A percentile compares a stretch with the other conserved stretches of the same genome.
Conservation (phyloP, 129 eudicot genomes). For the Oenanthe sinensis region DNA sequence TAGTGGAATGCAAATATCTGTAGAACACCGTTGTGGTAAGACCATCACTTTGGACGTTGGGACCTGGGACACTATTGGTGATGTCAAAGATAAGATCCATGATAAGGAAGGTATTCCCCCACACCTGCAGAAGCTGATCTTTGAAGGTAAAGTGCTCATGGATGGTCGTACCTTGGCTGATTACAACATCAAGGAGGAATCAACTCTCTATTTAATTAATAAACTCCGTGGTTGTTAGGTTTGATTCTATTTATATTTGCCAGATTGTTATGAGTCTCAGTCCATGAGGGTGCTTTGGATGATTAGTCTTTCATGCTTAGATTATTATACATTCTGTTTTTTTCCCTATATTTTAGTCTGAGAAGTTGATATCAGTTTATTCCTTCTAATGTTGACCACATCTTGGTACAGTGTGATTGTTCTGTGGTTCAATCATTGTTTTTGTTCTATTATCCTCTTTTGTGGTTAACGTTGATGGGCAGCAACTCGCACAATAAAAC, state of each 20-base stretch:
- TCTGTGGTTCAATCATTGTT: background rate
- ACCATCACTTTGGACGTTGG: background rate
- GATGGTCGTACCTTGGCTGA: background rate
- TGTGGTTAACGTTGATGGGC: background rate
- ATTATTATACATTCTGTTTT: background rate
- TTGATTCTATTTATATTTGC: background rate
- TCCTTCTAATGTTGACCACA: background rate
- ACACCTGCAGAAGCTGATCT: background rate
- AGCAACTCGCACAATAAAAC: background rate
- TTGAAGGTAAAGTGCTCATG: background rate
- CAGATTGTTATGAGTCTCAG: background rate
- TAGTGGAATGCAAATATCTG: background rate
- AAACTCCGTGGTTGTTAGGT: background rate
- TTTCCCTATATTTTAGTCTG: background rate
- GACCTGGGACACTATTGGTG: background rate
- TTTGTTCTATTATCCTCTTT: constrained; percentile 8
- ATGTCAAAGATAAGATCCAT: background rate
- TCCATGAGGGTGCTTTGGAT: background rate
- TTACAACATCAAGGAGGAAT: background rate
- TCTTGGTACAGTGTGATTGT: background rate
- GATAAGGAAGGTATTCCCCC: background rate
- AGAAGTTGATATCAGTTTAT: background rate
- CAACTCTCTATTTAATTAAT: background rate
- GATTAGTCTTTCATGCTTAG: background rate
- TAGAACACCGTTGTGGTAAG: background rate